Evolutionary conservation across 495 filamentous ascomycete genomes (phyloP), one percentile per base, ranked within the genome.

Genomic region (Clohesyomyces aquaticus): DNA sequence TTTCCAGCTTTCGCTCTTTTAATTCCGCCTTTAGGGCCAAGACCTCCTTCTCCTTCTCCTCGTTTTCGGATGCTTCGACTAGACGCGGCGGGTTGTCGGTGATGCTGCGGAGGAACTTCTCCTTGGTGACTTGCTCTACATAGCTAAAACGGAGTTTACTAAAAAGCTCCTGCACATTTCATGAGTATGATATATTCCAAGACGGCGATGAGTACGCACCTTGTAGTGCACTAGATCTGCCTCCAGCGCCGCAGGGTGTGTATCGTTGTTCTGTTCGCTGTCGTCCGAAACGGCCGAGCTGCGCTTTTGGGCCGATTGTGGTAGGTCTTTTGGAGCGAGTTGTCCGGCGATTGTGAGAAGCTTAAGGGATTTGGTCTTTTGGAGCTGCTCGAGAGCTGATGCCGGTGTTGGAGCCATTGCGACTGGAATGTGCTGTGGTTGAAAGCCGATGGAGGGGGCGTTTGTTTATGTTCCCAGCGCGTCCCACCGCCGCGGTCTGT

Each of bases 81-180:
- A 96, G 86, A 14, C 91, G 80, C 0, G 92, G 93, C 35, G 91
- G 90, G 57, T 97, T 91, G 66, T 88, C 89, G 18, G 93, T 91
- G 61, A 90, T 88, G 59, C 85, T 81, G 61, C 87, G 86, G 32
- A 91, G 86, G 73, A 90, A 90, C 64, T 89, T 89, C 70, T 91
- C 88, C 70, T 91, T 91, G 46, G 88, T 90, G 35, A 89, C 84
- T 74, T 91, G 88, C 73, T 91, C 88, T 61, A 91, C 82, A 75
- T 91, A 98, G 67, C 90, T 95, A 79, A 98, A 98, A 72, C 92
- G 91, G 26, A 98, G 83, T 77, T 97, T 97, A 43, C 91, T 88
- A 76, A 97, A 98, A 27, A 98, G 84, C 77, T 97, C 94, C 81
- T 87, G 62, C 3, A 23, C 1, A n/a, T n/a, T n/a, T n/a, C 23